Base-by-base conservation (phyloP, 2,329 filamentous ascomycete species). In the Pseudogymnoascus sp. region DNA sequence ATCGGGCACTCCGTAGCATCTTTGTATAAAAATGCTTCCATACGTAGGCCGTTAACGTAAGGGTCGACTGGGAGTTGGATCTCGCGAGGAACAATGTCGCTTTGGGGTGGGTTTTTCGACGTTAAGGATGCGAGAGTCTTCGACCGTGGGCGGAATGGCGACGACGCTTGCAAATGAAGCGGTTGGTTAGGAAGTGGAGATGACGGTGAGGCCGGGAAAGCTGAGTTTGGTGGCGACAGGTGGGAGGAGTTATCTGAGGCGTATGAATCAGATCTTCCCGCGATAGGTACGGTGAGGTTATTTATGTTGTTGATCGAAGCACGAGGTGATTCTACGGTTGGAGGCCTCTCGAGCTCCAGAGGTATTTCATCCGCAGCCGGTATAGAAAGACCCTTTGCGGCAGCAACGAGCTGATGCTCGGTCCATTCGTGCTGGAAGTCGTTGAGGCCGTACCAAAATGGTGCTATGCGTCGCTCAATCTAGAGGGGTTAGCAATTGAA, bases 11-110 rank as follows among this genome's bases (percentile, higher is more conserved):
- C 95, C 6, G 81, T 78, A 3, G 91, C 89, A 68, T 96, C 87
- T 74, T 96, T 96, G 80, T 99, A 99, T 1, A 99, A 79, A 68
- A 91, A 93, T 0, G 93, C 93, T 75, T 98, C 95, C 53, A 98
- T 81, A 0, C 90, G 89, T 69, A 96, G 91, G n/a, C 95, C 93
- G 69, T 98, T 96, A 50, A 98, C 90, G 70, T 89, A 93, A 0
- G 90, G 90, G 68, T 97, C 92, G 65, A 87, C 82, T 0, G 92
- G 89, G 2, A 97, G 79, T 64, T 86, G 81, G n/a, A 93, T 78
- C 76, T 97, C 93, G 67, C 89, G 88, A 1, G 90, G 90, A 0
- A 81, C 77, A 68, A 93, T 80, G 63, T 96, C 92, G 4, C 84
- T 81, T 41, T 87, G 84, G 0, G 89, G 89, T 59, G 82, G 83